Evolutionary conservation across 1,284 basidiomycete species (phyloP).

Genomic region (Austroboletus novae-zelandiae): DNA sequence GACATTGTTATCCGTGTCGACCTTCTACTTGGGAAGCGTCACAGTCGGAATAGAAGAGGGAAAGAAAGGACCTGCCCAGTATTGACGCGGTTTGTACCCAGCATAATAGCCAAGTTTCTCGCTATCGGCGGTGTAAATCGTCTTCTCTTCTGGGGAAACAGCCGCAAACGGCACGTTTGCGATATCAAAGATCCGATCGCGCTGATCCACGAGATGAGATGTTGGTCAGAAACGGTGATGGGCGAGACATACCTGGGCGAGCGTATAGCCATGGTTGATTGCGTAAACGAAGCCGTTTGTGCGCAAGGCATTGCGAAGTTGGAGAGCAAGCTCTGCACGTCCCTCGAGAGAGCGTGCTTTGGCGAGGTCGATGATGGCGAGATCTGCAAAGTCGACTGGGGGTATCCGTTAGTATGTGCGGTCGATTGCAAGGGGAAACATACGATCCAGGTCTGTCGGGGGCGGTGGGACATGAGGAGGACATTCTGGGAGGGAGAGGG

Average conservation of each 20-base stretch:
- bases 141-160: constrained; percentile 55
- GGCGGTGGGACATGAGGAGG: constrained; percentile 5
- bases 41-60: not conserved
- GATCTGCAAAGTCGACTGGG: constrained; percentile 64
- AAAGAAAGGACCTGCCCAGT: constrained; percentile 14
- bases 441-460: constrained; percentile 19
- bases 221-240: not conserved
- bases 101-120: constrained; percentile 50
- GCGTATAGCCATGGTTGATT: constrained; percentile 55
- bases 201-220: constrained; percentile 30
- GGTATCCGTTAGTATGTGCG: not conserved
- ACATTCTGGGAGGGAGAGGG: not conserved
- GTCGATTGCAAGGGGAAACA: not conserved
- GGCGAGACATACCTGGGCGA: constrained; percentile 40
- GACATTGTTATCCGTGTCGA: constrained; percentile 48
- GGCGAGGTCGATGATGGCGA: constrained; percentile 61
- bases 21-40: constrained; percentile 1
- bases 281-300: constrained; percentile 62
- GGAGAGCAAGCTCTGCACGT: constrained; percentile 44
- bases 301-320: constrained; percentile 56
- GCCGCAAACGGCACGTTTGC: constrained; percentile 58
- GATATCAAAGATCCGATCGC: constrained; percentile 56
- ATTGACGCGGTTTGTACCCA: constrained; percentile 47
- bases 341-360: constrained; percentile 50
- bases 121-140: constrained; percentile 42